Evolutionary conservation across 2,329 filamentous ascomycete genomes (phyloP), one percentile per base, ranked within the genome.

Genomic region (Cladosporium sp.): DNA sequence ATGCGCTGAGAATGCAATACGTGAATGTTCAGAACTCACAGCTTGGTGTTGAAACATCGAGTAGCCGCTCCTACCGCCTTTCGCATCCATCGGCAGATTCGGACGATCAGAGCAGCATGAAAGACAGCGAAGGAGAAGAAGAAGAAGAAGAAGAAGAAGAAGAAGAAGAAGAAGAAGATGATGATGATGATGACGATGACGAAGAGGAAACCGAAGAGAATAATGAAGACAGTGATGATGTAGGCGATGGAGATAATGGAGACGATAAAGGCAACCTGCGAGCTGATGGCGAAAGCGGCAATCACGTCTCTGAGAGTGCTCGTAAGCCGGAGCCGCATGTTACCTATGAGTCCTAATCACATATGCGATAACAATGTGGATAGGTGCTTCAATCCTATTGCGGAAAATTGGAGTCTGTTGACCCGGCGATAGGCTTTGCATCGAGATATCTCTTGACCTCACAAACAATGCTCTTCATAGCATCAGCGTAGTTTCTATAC

Each of bases 71-170:
- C 4, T 4, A 37, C 6, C 19, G 34, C 6, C 17, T 6, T 17
- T 42, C 10, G 4, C 39, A 13, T 3, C 1, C 2, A 12, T n/a
- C n/a, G 22, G 22, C 3, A 3, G 8, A 49, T 36, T 10, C 59
- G 59, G n/a, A 47, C 2, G 42, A 47, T 60, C 56, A 50, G 63
- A 68, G 74, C 34, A 25, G 37, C 4, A 32, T 20, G 20, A 32
- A 36, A 15, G 47, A 36, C 3, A 32, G 22, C 9, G 47, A 50
- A 20, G 49, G 32, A 3, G 49, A 52, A 5, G 36, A 52, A 8
- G 22, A 19, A 13, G 35, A 52, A 10, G 50, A 53, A 7, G 50
- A 53, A 8, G 36, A 32, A 6, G 50, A 42, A 10, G 50, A 52
- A 12, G 36, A 32, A 12, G 49, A 39, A 1, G 49, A 52, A 3